Evolutionary conservation across 1,139 yeast genomes (phyloP), one percentile per base, ranked within the genome.

Genomic region (Nakaseomyces sp.): DNA sequence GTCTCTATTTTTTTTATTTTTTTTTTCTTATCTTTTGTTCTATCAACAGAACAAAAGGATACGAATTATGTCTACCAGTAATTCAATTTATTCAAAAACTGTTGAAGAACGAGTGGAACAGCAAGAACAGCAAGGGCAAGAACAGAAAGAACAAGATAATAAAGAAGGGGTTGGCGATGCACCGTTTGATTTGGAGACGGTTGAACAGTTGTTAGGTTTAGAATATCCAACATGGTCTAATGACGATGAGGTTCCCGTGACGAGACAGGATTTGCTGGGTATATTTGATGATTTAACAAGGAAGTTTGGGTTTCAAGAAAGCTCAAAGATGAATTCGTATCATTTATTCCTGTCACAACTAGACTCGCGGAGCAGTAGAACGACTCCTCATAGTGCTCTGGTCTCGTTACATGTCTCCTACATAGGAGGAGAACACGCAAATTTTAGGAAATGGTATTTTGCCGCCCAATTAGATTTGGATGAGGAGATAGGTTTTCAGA

Each of bases 381-480:
- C 78, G 66, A 69, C 72, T 0, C 74, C 84, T 0, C 53, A 50
- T 1, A 68, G 65, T 40, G 87, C 89, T 0, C 65, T 82, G 45
- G 61, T 69, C 38, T 71, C 85, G 0, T 54, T 81, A 38, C 88
- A 82, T 62, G 84, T 81, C 0, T 84, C 82, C 46, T 81, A 81
- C 56, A 77, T 82, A 48, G 87, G 87, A 0, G 91, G 89, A 1
- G 68, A 72, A 19, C 73, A 79, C 50, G 68, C 89, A 0, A 82
- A 82, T 57, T 81, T 75, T 57, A 70, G 73, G 51, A 81, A 79
- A 57, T 82, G 89, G 89, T 81, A 74, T 56, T 81, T 81, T 68
- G 87, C 87, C 2, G 79, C 86, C 3, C 79, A 75, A 53, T 63
- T 79, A 53, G 85, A 80, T 63, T 56, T 78, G 37, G 85, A 79